Percentiles rank a stretch among this genome's conserved stretches.
These are phyloP conservation scores for Iberis pinnata DNA, from an alignment of 345 rosid genomes.

Conservation along the genomic window DNA sequence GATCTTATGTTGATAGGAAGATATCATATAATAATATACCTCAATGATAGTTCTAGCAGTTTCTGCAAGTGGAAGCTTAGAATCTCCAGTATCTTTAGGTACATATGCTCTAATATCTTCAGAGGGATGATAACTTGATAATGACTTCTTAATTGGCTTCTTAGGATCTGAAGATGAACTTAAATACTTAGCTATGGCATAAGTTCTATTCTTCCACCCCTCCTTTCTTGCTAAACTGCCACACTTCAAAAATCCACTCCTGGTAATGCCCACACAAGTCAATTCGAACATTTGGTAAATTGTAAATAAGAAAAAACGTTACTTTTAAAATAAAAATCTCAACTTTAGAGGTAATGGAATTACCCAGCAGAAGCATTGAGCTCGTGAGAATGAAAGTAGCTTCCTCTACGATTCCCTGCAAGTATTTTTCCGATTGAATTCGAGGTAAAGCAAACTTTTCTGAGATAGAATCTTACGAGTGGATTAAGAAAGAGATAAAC, in stretches of 20 bases:
- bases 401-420: constrained; percentile 40
- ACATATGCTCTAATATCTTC: constrained; percentile 57
- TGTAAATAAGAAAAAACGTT: no score
- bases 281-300: not conserved
- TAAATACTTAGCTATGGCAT: constrained; percentile 55
- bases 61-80: constrained; percentile 58
- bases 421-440: not conserved
- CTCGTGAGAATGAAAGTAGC: constrained; percentile 32
- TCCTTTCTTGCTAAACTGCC: constrained; percentile 33
- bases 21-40: constrained; percentile 61
- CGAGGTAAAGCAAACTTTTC: not conserved
- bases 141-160: constrained; percentile 40
- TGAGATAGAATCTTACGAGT: not conserved
- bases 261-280: constrained; percentile 16
- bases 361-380: constrained; percentile 44
- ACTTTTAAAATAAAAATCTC: not conserved
- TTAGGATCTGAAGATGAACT: constrained; percentile 56
- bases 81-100: constrained; percentile 38
- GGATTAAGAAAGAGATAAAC: not conserved
- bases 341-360: constrained; percentile 2
- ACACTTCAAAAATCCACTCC: constrained; percentile 41
- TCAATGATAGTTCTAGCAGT: constrained; percentile 71
- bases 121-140: constrained; percentile 65
- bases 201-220: constrained; percentile 41
- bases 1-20: constrained; percentile 3